Evolutionary conservation across 495 filamentous ascomycete genomes (phyloP).

Genomic region (Thermothielavioides terrestris): DNA sequence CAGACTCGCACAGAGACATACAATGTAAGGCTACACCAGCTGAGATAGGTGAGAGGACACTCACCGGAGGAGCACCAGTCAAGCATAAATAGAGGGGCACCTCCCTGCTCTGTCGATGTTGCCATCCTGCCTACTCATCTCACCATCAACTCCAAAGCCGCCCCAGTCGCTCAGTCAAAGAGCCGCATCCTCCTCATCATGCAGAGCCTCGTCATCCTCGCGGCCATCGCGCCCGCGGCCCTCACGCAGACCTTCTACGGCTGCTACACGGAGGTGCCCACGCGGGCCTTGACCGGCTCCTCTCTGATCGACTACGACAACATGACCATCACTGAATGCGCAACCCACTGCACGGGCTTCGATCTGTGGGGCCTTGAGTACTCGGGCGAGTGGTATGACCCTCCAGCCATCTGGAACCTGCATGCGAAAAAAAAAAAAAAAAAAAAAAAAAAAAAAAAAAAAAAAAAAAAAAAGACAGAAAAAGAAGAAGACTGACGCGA

Average conservation of each 20-base stretch:
- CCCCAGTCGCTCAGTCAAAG: not conserved
- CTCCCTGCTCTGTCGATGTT: constrained; percentile 9
- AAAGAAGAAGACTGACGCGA: no score
- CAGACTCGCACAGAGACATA: no score
- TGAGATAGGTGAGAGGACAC: not conserved
- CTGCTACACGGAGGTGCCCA: constrained; percentile 18
- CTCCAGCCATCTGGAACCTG: not conserved
- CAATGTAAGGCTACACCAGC: no score
- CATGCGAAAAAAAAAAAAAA: no score
- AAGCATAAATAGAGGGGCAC: not conserved
- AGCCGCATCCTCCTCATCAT: not conserved
- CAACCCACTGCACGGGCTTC: constrained; percentile 21
- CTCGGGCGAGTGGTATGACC: constrained; percentile 23
- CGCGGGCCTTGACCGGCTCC: constrained; percentile 9
- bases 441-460: no score
- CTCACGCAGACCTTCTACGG: constrained; percentile 13
- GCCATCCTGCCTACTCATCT: not conserved
- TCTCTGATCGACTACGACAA: not conserved
- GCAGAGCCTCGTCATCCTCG: constrained; percentile 6
- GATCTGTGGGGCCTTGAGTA: constrained; percentile 39
- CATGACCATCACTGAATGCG: constrained; percentile 16
- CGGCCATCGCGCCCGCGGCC: constrained; percentile 3
- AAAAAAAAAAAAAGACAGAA: no score
- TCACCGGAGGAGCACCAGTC: not conserved
- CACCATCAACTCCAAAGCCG: constrained; percentile 3